Base-by-base conservation (phyloP, 306 rosid genomes). In the Macrotyloma uniflorum region DNA sequence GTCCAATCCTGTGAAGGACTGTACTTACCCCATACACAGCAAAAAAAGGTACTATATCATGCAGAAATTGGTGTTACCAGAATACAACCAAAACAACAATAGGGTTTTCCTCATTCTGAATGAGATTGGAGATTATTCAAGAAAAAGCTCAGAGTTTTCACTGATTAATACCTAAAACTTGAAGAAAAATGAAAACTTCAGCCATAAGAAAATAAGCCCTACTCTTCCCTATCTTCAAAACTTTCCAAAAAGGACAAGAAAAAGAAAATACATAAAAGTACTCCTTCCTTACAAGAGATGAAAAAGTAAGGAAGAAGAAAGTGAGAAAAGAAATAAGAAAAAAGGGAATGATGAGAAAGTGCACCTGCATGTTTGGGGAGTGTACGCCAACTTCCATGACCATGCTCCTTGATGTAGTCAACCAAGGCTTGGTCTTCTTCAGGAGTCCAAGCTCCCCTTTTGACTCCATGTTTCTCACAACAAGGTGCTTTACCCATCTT, bases 301-400 rank as follows among this genome's bases (percentile, higher is more conserved):
- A 7, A 55, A 13, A 57, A 57, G 64, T 35, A 58, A 19, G 30
- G 66, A 58, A 58, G 66, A 30, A 61, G 67, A 28, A 6, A 28
- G 20, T 28, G 20, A 58, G 2, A 57, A 57, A 10, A 54, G 15
- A 42, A 42, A 42, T 0, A 42, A 42, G 14, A 40, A 0, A 40
- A 40, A 2, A 38, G 6, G 12, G 43, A 42, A 42, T 42, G 5
- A 42, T 42, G 12, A 35, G 33, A 65, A 80, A 8, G 20, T 61
- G 46, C 12, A 83, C 89, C 89, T 83, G 89, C 89, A 36, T 75
- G 83, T n/a, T 86, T 86, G 67, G 91, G 91, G 6, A 88, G 89
- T 3, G 86, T 64, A 12, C 91, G 86, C 91, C 91, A 88, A 84
- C 82, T 80, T 45, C 91, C 89, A 74, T 85, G 79, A 32, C 91